phyloP scores from a whole-genome alignment of 2,329 filamentous ascomycete species.

The Phaeophleospora eucalypticola region DNA sequence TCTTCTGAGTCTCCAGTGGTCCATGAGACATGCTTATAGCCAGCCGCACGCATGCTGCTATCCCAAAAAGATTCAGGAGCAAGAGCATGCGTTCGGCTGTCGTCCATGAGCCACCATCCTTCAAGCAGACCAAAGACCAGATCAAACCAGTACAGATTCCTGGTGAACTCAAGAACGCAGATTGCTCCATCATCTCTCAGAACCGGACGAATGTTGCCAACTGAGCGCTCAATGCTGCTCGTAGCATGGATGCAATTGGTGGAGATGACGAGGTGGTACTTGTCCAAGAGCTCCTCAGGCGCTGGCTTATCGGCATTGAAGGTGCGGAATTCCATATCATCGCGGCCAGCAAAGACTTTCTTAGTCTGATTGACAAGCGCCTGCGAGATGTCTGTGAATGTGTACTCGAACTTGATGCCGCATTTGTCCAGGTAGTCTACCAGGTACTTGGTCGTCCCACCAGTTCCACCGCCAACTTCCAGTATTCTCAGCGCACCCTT shows the following conservation, averaged over 20 bases:
- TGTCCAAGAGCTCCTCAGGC: slow-evolving; percentile 16
- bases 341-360: slow-evolving; percentile 13
- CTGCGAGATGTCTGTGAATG: slow-evolving; percentile 43
- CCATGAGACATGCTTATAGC: too few species aligned
- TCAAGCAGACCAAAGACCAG: too few species aligned
- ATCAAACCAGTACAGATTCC: slow-evolving; percentile 23
- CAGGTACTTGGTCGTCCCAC: slow-evolving; percentile 1
- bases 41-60: too few species aligned
- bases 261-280: slow-evolving; percentile 34
- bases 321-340: slow-evolving; percentile 15
- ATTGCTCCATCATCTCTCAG: background rate
- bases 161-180: background rate
- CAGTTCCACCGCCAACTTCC: slow-evolving; percentile 4
- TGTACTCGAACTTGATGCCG: slow-evolving; percentile 36
- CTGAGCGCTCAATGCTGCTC: background rate
- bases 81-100: too few species aligned
- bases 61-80: too few species aligned
- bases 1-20: too few species aligned
- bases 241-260: slow-evolving; percentile 39
- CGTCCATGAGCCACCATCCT: too few species aligned
- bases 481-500: background rate
- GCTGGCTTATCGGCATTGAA: slow-evolving; percentile 32
- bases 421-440: slow-evolving; percentile 18
- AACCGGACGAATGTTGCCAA: background rate
- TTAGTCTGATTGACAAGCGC: slow-evolving; percentile 26